These are phyloP conservation scores for Sinapis alba DNA, from an alignment of 441 rosid genomes.

Conservation along the genomic window DNA sequence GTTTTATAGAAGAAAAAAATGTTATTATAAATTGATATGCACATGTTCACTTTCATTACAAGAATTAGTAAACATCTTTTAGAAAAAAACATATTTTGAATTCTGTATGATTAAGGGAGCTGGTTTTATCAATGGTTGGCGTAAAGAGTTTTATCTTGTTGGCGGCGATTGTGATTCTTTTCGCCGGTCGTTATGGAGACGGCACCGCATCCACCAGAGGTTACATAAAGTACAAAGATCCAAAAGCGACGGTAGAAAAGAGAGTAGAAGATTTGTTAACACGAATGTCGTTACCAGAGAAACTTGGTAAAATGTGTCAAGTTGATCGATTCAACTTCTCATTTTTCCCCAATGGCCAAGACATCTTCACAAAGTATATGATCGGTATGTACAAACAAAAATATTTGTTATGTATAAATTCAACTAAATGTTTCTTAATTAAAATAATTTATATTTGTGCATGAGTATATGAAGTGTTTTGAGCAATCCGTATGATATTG, in stretches of 20 bases:
- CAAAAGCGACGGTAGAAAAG: conserved; percentile 47
- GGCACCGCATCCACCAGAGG: conserved; percentile 14
- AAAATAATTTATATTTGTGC: background rate
- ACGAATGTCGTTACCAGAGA: conserved; percentile 60
- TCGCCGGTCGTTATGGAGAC: conserved; percentile 18
- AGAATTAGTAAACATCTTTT: no score
- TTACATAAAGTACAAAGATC: conserved; percentile 53
- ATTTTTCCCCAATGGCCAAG: conserved; percentile 9
- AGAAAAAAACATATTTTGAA: no score
- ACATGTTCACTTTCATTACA: no score
- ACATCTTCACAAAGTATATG: conserved; percentile 51
- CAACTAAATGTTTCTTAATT: background rate
- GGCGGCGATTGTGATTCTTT: conserved; percentile 24
- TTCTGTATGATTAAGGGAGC: background rate
- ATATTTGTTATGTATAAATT: background rate
- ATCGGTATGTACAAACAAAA: conserved; percentile 45
- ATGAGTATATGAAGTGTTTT: conserved; percentile 59
- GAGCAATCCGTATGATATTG: conserved; percentile 37
- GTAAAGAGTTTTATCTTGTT: conserved; percentile 9
- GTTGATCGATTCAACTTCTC: conserved; percentile 47
- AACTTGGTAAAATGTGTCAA: conserved; percentile 74
- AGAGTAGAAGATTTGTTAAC: conserved; percentile 54
- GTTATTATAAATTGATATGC: no score
- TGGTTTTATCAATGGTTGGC: conserved; percentile 25
- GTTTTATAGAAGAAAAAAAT: no score